phyloP scores from a whole-genome alignment of 306 rosid genomes.

The Citrullus mucosospermus region DNA sequence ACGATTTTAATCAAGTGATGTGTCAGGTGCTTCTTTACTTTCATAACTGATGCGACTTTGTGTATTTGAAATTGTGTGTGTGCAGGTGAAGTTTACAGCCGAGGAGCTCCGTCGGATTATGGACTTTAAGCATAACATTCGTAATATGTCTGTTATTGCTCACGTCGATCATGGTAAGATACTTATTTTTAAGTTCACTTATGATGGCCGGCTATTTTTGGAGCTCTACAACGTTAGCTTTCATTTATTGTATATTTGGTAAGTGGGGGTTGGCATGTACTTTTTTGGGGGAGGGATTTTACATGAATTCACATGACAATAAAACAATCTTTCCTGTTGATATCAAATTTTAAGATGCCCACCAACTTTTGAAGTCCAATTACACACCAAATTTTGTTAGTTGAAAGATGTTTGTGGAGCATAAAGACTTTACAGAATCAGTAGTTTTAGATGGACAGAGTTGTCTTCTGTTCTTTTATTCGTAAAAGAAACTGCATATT shows the following conservation, averaged over 20 bases:
- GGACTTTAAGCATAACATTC: slow-evolving; percentile 77
- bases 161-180: slow-evolving; percentile 76
- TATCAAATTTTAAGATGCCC: neutral
- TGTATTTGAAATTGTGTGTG: neutral
- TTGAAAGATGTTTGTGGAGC: neutral
- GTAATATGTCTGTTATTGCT: slow-evolving; percentile 95
- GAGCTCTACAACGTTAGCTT: neutral
- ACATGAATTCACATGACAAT: neutral
- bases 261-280: neutral
- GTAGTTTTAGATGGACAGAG: neutral
- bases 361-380: neutral
- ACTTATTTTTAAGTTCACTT: neutral
- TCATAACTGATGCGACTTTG: neutral
- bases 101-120: slow-evolving; percentile 82
- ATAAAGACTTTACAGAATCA: neutral
- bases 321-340: neutral
- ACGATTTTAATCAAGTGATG: neutral
- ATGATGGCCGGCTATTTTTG: neutral
- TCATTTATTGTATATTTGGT: neutral
- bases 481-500: neutral
- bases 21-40: slow-evolving; percentile 23
- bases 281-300: neutral
- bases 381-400: neutral
- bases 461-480: neutral
- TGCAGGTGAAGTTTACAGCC: slow-evolving; percentile 94